phyloP scores from a whole-genome alignment of 176 grass and related monocot genomes.

The Typha latifolia region DNA sequence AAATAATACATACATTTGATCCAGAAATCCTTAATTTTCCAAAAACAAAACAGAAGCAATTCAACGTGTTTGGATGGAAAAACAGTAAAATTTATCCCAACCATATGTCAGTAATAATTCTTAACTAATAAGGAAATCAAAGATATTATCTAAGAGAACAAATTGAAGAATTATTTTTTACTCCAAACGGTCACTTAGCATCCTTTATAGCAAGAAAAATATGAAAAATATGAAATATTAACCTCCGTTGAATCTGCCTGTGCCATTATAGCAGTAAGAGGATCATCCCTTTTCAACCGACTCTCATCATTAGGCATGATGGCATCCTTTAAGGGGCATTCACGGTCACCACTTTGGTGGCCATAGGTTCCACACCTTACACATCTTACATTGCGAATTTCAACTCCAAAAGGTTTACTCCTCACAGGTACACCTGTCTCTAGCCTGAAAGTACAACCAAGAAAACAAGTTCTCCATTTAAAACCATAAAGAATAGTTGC shows the following conservation, averaged over 20 bases:
- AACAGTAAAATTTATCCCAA: no score
- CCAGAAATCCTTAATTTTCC: no score
- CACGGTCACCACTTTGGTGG: constrained; percentile 90
- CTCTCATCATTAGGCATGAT: constrained; percentile 99
- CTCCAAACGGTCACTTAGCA: no score
- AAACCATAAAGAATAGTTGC: not conserved
- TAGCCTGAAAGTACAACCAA: constrained; percentile 31
- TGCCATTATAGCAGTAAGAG: constrained; percentile 82
- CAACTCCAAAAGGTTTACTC: constrained; percentile 85
- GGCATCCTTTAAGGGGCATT: constrained; percentile 85
- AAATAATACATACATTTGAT: no score
- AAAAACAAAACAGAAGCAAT: no score
- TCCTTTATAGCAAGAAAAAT: no score
- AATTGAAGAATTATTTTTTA: no score
- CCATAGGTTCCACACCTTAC: constrained; percentile 77
- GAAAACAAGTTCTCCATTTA: not conserved
- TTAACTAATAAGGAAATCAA: no score
- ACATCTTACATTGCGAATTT: constrained; percentile 93
- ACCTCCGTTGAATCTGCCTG: constrained; percentile 75
- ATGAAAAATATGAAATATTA: constrained; percentile 4
- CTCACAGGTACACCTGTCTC: constrained; percentile 83
- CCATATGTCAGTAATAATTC: no score
- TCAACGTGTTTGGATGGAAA: no score
- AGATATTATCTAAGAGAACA: no score
- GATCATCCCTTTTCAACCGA: constrained; percentile 94